phyloP scores from a whole-genome alignment of 176 grass and related monocot species.

The Themeda triandra region DNA sequence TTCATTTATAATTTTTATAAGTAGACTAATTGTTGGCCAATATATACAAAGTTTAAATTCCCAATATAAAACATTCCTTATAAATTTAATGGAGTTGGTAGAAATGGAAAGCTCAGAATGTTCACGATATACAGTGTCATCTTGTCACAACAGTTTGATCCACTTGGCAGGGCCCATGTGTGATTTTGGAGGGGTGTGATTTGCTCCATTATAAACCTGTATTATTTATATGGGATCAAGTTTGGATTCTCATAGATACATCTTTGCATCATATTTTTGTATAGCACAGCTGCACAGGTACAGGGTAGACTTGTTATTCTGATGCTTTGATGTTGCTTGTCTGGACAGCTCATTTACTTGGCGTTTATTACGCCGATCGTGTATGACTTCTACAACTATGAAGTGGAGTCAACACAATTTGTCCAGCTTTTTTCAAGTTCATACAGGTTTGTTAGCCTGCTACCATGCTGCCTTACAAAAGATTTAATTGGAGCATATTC shows the following conservation, averaged over 20 bases:
- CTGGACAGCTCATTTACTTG: conserved; percentile 56
- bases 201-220: background rate
- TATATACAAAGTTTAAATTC: background rate
- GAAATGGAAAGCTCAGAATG: background rate
- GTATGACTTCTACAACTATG: conserved; percentile 71
- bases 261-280: background rate
- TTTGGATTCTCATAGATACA: background rate
- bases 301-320: background rate
- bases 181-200: background rate
- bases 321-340: conserved; percentile 1
- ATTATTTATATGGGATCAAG: background rate
- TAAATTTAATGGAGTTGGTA: background rate
- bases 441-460: conserved; percentile 40
- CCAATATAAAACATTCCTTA: background rate
- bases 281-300: background rate
- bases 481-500: background rate
- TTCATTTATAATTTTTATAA: background rate
- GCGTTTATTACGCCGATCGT: conserved; percentile 55
- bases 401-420: conserved; percentile 49
- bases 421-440: conserved; percentile 49
- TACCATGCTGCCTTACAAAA: background rate
- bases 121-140: background rate
- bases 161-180: background rate
- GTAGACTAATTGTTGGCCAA: background rate
- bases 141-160: background rate